A percentile compares a stretch with the other conserved stretches of the same genome.
Evolutionary conservation across 2,329 filamentous ascomycete genomes (phyloP).

Genomic region (Allantophomopsis cytisporea): DNA sequence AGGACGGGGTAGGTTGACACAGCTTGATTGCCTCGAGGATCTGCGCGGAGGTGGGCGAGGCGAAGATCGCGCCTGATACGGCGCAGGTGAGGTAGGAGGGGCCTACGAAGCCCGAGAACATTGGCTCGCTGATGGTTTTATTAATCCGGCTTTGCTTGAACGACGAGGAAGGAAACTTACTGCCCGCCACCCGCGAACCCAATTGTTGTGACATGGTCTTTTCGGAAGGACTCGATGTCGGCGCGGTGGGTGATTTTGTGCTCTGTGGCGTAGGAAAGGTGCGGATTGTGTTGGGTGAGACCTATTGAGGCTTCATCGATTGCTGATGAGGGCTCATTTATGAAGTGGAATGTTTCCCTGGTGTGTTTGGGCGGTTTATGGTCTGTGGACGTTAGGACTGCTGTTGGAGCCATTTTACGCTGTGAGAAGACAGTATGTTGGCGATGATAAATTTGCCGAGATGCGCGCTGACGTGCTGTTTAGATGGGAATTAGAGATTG

Average conservation of each 20-base stretch:
- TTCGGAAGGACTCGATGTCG: slow-evolving; percentile 11
- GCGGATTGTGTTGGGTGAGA: slow-evolving; percentile 10
- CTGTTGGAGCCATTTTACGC: background rate
- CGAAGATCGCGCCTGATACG: slow-evolving; percentile 2
- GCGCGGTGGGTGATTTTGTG: slow-evolving; percentile 14
- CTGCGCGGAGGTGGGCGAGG: slow-evolving; percentile 1
- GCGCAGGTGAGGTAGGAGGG: slow-evolving; percentile 1
- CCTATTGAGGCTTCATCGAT: slow-evolving; percentile 13
- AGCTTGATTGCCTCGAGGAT: slow-evolving; percentile 2
- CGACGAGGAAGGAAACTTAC: slow-evolving; percentile 5
- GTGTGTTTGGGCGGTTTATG: background rate
- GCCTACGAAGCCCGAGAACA: slow-evolving; percentile 3
- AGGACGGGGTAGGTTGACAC: background rate
- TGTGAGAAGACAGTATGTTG: too few species aligned
- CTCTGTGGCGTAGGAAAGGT: slow-evolving; percentile 9
- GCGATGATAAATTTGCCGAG: too few species aligned
- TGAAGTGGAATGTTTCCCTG: slow-evolving; percentile 12
- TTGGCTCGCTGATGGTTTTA: slow-evolving; percentile 1
- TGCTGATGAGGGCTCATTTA: slow-evolving; percentile 5
- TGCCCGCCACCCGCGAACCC: slow-evolving; percentile 15
- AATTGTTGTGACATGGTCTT: slow-evolving; percentile 14
- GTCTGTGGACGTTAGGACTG: background rate
- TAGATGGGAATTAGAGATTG: too few species aligned
- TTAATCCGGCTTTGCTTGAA: background rate
- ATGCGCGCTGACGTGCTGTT: too few species aligned